Base-by-base conservation (phyloP, 306 rosid species). In the Corylus americana region DNA sequence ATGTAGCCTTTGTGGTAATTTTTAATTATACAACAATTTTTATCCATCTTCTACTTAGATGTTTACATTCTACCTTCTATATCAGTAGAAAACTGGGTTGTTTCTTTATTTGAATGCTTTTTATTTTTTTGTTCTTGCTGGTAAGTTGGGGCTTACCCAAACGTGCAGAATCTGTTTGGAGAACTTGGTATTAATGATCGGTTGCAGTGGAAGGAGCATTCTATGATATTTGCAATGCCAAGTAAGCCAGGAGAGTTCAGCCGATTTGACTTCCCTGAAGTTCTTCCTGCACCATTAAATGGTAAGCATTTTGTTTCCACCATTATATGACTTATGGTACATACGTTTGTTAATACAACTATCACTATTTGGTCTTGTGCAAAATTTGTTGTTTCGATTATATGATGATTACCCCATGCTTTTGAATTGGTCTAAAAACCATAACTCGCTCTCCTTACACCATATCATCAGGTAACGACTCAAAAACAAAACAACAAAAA, bases 141-240 rank as follows among this genome's bases (percentile, higher is more conserved):
- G 82, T 71, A 63, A 95, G 98, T 95, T 85, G 98, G 98, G 82
- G 98, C 98, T 78, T 95, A 95, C 82, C 98, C 98, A 80, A 95
- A 95, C 72, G 63, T 95, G 63, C 98, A 95, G 84, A 95, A 90
- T 81, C 83, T 95, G 83, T 95, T 95, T 80, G 96, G 97, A 45
- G 98, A 95, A 88, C 98, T 95, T 58, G 97, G 98, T 61, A 95
- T 95, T 77, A 77, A 90, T 81, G 98, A 95, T 80, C 91, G 98
- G 55, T 89, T 95, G 84, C 98, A 95, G 83, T 95, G 98, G 98
- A 95, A 95, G 88, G 98, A 95, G 72, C 98, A 95, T 83, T 87
- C 98, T 77, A 95, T 95, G 98, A 95, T 95, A 76, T 95, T 95
- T 89, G 98, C 98, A 67, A 87, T 91, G 96, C 98, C 98, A 73